Evolutionary conservation across 345 rosid genomes (phyloP).

Genomic region (Salix brachista): DNA sequence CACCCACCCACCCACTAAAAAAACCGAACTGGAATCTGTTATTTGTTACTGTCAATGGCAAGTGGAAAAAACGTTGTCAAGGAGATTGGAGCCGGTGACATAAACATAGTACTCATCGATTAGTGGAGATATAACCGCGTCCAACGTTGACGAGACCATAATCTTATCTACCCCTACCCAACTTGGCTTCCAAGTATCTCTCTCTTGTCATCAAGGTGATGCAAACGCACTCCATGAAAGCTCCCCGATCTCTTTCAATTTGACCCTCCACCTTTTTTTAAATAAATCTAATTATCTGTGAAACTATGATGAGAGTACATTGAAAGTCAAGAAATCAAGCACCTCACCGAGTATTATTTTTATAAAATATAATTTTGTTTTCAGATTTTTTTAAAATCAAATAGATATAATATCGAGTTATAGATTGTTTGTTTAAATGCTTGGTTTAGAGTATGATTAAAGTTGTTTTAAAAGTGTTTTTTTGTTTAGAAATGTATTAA

Average conservation of each 20-base stretch:
- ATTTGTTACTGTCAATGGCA: neutral
- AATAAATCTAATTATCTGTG: neutral
- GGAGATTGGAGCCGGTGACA: neutral
- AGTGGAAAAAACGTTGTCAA: neutral
- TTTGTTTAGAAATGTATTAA: fast-evolving
- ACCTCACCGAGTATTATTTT: neutral
- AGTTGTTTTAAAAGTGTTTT: fast-evolving
- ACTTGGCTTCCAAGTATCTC: slow-evolving; percentile 28
- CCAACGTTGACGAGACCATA: slow-evolving; percentile 5
- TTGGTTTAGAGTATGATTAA: fast-evolving
- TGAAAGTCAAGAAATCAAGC: neutral
- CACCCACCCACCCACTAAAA: neutral
- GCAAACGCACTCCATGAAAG: slow-evolving; percentile 5
- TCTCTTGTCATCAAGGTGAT: slow-evolving; percentile 3
- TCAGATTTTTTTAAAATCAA: too few relatives aligned
- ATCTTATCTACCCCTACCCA: slow-evolving; percentile 1
- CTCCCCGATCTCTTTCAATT: slow-evolving; percentile 5
- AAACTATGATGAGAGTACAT: neutral
- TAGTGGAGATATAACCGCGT: neutral
- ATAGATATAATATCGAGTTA: too few relatives aligned
- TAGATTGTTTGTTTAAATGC: too few relatives aligned
- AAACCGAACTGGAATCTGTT: neutral
- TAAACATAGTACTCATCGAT: neutral
- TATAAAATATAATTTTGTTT: too few relatives aligned
- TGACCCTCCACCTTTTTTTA: neutral